phyloP scores from a whole-genome alignment of 148 eudicot species.

The Dianthus caryophyllus region DNA sequence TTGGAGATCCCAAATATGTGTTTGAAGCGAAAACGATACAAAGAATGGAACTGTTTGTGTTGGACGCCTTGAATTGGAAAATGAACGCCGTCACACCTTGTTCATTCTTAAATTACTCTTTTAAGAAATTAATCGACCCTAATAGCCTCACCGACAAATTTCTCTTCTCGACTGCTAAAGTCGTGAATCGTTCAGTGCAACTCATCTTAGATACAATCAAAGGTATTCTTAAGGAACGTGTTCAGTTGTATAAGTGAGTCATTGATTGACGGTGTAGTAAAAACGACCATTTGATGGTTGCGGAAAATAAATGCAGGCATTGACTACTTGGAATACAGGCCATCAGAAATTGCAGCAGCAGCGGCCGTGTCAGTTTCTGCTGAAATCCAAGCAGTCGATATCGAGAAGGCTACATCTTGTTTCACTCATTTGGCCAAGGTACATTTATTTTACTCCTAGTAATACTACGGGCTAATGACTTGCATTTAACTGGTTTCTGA shows the following conservation, averaged over 20 bases:
- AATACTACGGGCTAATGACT: background rate
- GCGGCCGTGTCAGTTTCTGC: conserved; percentile 51
- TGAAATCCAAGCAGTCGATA: conserved; percentile 38
- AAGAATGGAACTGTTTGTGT: conserved; percentile 80
- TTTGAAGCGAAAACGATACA: conserved; percentile 78
- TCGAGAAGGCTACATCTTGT: conserved; percentile 38
- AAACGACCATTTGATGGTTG: conserved; percentile 28
- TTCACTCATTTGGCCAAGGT: conserved; percentile 52
- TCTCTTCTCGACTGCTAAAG: conserved; percentile 25
- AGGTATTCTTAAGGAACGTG: conserved; percentile 35
- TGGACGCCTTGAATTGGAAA: conserved; percentile 68
- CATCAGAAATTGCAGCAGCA: conserved; percentile 73
- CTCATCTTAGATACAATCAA: conserved; percentile 50
- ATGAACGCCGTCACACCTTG: conserved; percentile 70
- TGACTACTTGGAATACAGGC: conserved; percentile 73
- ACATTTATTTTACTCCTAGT: conserved; percentile 1
- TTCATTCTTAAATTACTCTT: conserved; percentile 58
- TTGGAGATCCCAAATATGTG: conserved; percentile 52
- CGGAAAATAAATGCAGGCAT: conserved; percentile 57
- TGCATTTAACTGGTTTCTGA: conserved; percentile 12
- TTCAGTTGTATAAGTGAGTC: too few relatives aligned
- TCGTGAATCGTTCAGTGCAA: conserved; percentile 48
- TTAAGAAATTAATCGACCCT: conserved; percentile 24
- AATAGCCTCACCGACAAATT: conserved; percentile 22
- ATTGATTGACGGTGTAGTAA: background rate